Base-by-base conservation (phyloP, 768 basidiomycete species). In the Lanmaoa pseudosensibilis region DNA sequence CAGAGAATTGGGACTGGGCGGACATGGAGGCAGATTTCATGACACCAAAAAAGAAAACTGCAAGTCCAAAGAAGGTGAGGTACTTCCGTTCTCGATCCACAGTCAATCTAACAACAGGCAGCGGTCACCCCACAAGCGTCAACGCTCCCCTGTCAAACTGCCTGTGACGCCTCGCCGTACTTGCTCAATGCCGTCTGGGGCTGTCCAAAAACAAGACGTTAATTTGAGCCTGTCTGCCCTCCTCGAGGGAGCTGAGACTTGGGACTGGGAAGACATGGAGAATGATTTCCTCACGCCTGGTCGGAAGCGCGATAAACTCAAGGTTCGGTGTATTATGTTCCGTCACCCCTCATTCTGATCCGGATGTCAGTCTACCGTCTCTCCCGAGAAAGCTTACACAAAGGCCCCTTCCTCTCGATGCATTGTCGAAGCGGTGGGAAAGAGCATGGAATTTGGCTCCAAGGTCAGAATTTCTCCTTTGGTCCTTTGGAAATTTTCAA, bases 1-100 rank as follows among this genome's bases (percentile, higher is more conserved):
- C 83, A 1, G 88, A 87, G 63, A 75, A 79, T 37, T 88, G 87
- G 85, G 85, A 90, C 60, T 84, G 86, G 81, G 75, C 80, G 33
- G 82, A 84, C 56, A 80, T 80, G 76, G 74, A 77, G 48, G 68
- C 73, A 0, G 81, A 83, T 56, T 77, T 78, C 32, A 57, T 81
- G 41, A 80, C 79, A 2, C 84, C 84, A 4, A 78, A 75, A 55
- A 85, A 82, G 54, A 74, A 75, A 33, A 66, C 66, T 3, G 60
- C 61, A 12, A 73, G 72, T 46, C 64, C 61, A 61, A 67, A 48
- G 38, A 66, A 66, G 51, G 61, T 56, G 33, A 9, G 44, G 21
- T 23, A 0, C 13, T 30, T 50, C 7, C 8, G 9, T 39, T 27
- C 32, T 44, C 11, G 4, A 27, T 12, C 2, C 36, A 21, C 23